phyloP scores from a whole-genome alignment of 2,329 filamentous ascomycete species.

The Colletotrichum tamarilloi region DNA sequence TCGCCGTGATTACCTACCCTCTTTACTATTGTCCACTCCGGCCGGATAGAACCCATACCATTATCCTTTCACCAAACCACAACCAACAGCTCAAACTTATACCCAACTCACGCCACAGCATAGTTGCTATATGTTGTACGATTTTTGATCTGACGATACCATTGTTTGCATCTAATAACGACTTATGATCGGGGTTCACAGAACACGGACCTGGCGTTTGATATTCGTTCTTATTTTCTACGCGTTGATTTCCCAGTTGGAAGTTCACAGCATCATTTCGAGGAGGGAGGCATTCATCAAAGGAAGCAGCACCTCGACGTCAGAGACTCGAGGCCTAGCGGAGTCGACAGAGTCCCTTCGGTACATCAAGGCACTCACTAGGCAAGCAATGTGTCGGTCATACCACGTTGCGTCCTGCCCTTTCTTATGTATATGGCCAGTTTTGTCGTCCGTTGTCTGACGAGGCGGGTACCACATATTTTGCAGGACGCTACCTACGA shows the following conservation, averaged over 20 bases:
- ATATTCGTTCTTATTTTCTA: slow-evolving; percentile 28
- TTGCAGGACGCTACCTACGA: slow-evolving; percentile 1
- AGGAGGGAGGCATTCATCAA: not conserved
- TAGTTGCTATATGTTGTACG: slow-evolving; percentile 30
- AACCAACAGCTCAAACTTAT: slow-evolving; percentile 14
- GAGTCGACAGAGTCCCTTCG: not conserved
- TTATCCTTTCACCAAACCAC: not conserved
- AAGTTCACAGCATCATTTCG: not conserved
- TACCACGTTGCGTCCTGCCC: not conserved
- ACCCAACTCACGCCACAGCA: slow-evolving; percentile 28
- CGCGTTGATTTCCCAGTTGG: slow-evolving; percentile 1
- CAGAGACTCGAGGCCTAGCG: not conserved
- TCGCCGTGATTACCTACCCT: not conserved
- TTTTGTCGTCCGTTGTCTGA: not conserved
- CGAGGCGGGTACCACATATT: not conserved
- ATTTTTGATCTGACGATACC: slow-evolving; percentile 35
- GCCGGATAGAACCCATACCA: not conserved
- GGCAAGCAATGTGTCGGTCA: not conserved
- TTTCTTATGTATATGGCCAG: not conserved
- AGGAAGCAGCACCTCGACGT: not conserved
- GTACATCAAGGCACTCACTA: not conserved
- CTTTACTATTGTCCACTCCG: not conserved
- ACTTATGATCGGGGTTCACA: slow-evolving; percentile 34
- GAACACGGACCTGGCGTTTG: slow-evolving; percentile 28
- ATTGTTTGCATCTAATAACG: slow-evolving; percentile 33